A percentile compares a stretch with the other conserved stretches of the same genome.
Conservation (phyloP, 2,329 filamentous ascomycete genomes). For the Pseudocercospora fuligena region DNA sequence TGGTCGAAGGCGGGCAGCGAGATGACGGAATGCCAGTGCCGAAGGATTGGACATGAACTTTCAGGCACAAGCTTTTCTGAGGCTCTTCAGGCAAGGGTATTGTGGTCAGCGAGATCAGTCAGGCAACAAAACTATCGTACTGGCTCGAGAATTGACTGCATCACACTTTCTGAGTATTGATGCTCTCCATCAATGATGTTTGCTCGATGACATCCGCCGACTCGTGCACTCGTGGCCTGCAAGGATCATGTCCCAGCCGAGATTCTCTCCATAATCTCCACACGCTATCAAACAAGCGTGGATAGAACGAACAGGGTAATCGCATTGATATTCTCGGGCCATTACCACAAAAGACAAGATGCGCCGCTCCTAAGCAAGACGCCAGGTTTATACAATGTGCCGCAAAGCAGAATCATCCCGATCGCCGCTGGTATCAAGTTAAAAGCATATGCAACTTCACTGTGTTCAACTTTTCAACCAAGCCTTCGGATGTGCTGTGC, state of each 20-base stretch:
- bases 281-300: not conserved
- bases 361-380: conserved; percentile 6
- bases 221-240: not conserved
- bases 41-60: not conserved
- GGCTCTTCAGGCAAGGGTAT: not conserved
- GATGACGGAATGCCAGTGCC: not conserved
- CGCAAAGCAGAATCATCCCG: conserved; percentile 7
- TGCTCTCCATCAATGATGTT: no score
- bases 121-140: not conserved
- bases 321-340: not conserved
- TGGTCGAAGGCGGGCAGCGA: not conserved
- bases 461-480: not conserved
- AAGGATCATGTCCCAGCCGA: not conserved
- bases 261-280: not conserved
- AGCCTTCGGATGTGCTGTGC: not conserved
- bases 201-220: not conserved
- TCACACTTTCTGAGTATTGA: not conserved
- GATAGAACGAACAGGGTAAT: not conserved
- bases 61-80: not conserved
- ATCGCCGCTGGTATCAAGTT: conserved; percentile 1
- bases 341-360: not conserved
- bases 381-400: conserved; percentile 5
- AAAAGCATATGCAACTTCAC: not conserved
- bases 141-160: not conserved
- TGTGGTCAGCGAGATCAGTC: not conserved